Evolutionary conservation across 306 rosid species (phyloP).

Genomic region (Chamaecrista fasciculata): DNA sequence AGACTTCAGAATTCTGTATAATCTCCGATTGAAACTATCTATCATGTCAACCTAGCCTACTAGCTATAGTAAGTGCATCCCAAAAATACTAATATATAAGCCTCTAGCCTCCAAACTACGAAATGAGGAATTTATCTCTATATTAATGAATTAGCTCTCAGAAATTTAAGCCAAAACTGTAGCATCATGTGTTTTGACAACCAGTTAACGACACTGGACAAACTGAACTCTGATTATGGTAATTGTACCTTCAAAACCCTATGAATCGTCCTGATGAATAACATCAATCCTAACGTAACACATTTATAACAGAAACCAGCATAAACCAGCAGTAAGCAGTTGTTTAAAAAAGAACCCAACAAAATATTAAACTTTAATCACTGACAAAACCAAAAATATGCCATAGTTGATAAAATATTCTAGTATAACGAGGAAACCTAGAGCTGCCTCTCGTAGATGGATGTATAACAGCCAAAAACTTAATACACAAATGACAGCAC

Average conservation of each 20-base stretch:
- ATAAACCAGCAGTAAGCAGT: neutral
- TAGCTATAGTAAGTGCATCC: neutral
- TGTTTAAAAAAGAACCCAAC: neutral
- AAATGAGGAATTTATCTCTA: neutral
- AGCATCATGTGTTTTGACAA: neutral
- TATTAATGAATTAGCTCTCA: neutral
- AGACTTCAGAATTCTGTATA: neutral
- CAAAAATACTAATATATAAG: neutral
- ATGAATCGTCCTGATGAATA: neutral
- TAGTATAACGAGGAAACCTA: neutral
- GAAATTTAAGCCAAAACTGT: neutral
- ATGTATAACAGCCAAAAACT: neutral
- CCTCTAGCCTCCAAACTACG: neutral
- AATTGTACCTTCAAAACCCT: neutral
- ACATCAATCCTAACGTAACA: neutral
- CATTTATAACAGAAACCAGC: neutral
- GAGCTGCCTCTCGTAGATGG: conserved; percentile 1
- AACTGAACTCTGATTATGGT: neutral
- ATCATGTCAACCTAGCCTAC: neutral
- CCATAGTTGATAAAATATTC: neutral
- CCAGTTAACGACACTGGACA: neutral
- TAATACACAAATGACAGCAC: neutral
- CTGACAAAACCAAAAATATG: neutral
- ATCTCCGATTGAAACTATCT: neutral
- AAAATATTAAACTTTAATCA: neutral